Evolutionary conservation across 768 basidiomycete species (phyloP).

Genomic region (Leccinum incarnatum): DNA sequence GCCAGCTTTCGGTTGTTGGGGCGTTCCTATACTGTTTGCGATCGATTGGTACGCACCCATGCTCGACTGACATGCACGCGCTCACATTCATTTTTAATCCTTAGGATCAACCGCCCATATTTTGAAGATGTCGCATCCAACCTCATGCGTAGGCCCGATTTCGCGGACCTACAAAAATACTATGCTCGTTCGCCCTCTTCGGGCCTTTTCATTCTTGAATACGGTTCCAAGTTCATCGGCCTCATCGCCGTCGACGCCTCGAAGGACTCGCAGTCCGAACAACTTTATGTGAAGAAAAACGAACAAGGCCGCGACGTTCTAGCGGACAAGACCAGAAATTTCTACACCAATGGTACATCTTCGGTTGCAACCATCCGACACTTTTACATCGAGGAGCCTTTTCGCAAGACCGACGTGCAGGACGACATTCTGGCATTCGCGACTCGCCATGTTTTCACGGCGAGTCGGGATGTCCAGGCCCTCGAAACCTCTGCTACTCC

Average conservation of each 20-base stretch:
- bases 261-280: constrained; percentile 34
- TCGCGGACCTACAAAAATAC: constrained; percentile 48
- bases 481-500: constrained; percentile 50
- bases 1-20: constrained; percentile 63
- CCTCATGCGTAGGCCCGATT: constrained; percentile 54
- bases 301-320: constrained; percentile 13
- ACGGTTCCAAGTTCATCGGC: constrained; percentile 56
- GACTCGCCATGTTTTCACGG: constrained; percentile 52
- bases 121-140: constrained; percentile 57
- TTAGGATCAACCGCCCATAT: constrained; percentile 66
- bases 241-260: constrained; percentile 70
- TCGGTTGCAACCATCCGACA: constrained; percentile 66
- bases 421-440: constrained; percentile 65
- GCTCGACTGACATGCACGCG: background rate
- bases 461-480: constrained; percentile 38
- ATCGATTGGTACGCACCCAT: constrained; percentile 60
- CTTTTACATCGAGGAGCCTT: constrained; percentile 68
- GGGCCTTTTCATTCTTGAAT: constrained; percentile 70
- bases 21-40: constrained; percentile 61
- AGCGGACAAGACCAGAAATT: constrained; percentile 11
- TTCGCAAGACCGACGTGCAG: constrained; percentile 55
- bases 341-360: constrained; percentile 37
- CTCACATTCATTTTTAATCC: background rate
- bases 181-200: constrained; percentile 63
- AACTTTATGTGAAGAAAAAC: constrained; percentile 23